These are phyloP conservation scores for Yamadazyma endophytica DNA, from an alignment of 805 yeast genomes.

Conservation along the genomic window DNA sequence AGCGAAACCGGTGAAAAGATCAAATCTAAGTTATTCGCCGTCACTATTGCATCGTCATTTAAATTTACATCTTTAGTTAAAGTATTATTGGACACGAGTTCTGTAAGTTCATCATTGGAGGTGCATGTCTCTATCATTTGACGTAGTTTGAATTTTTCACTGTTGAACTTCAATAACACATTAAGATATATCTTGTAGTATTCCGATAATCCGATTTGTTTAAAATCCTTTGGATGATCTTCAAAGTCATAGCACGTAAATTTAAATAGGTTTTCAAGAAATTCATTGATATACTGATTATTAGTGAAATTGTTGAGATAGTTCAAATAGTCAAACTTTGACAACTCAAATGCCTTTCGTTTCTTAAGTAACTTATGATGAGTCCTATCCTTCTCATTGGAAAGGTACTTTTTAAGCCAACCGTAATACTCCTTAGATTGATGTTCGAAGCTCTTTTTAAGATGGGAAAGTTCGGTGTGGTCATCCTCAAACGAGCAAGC, in stretches of 20 bases:
- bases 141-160: conserved; percentile 37
- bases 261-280: conserved; percentile 33
- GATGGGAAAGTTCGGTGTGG: conserved; percentile 18
- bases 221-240: conserved; percentile 9
- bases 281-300: conserved; percentile 37
- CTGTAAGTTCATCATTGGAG: conserved; percentile 37
- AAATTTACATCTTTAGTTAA: conserved; percentile 12
- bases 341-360: conserved; percentile 37
- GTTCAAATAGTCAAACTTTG: conserved; percentile 44
- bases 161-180: conserved; percentile 33
- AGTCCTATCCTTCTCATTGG: conserved; percentile 42
- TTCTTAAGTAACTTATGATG: conserved; percentile 34
- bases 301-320: conserved; percentile 32
- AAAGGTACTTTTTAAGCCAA: conserved; percentile 41
- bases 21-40: conserved; percentile 24
- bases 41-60: conserved; percentile 15
- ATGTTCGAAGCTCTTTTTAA: conserved; percentile 33
- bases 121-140: conserved; percentile 38
- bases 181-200: conserved; percentile 29
- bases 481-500: conserved; percentile 11
- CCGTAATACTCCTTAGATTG: conserved; percentile 39
- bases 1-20: conserved; percentile 16
- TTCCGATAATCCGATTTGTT: conserved; percentile 10
- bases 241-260: conserved; percentile 19
- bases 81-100: conserved; percentile 22